Evolutionary conservation across 2,329 filamentous ascomycete genomes (phyloP).

Genomic region (Calonectria pseudoturangicola): DNA sequence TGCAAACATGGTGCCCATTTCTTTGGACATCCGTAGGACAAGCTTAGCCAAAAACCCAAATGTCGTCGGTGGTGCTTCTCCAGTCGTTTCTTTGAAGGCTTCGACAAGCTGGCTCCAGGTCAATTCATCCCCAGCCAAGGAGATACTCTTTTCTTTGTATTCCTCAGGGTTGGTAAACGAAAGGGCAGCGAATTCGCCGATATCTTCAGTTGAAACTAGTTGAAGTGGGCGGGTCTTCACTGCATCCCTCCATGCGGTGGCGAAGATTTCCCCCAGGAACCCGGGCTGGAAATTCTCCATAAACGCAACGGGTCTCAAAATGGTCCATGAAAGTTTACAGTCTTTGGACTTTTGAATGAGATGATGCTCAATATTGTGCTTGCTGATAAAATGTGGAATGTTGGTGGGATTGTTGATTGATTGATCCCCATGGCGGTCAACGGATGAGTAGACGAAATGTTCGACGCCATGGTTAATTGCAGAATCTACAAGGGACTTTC

Average conservation of each 20-base stretch:
- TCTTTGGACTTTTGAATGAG: conserved; percentile 65
- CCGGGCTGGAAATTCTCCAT: conserved; percentile 62
- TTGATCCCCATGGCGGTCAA: conserved; percentile 75
- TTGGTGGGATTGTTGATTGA: conserved; percentile 70
- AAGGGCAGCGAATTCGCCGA: conserved; percentile 62
- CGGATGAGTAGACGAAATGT: conserved; percentile 77
- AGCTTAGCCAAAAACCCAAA: conserved; percentile 55
- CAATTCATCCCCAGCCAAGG: conserved; percentile 64
- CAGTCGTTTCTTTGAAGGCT: conserved; percentile 58
- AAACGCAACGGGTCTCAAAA: conserved; percentile 63
- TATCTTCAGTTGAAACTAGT: conserved; percentile 56
- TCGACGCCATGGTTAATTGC: conserved; percentile 72
- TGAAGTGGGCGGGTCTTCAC: conserved; percentile 54
- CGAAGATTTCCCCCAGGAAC: conserved; percentile 58
- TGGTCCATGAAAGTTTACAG: conserved; percentile 59
- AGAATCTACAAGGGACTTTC: conserved; percentile 73
- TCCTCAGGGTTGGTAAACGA: conserved; percentile 58
- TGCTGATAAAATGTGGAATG: conserved; percentile 76
- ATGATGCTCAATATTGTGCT: conserved; percentile 76
- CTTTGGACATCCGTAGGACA: conserved; percentile 55
- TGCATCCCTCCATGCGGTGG: conserved; percentile 56
- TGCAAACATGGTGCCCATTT: conserved; percentile 60
- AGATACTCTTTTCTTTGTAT: conserved; percentile 58
- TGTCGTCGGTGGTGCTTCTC: conserved; percentile 55
- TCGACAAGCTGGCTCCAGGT: conserved; percentile 56